Conservation (phyloP, 2,329 filamentous ascomycete species). For the Raffaelea deltoideospora region DNA sequence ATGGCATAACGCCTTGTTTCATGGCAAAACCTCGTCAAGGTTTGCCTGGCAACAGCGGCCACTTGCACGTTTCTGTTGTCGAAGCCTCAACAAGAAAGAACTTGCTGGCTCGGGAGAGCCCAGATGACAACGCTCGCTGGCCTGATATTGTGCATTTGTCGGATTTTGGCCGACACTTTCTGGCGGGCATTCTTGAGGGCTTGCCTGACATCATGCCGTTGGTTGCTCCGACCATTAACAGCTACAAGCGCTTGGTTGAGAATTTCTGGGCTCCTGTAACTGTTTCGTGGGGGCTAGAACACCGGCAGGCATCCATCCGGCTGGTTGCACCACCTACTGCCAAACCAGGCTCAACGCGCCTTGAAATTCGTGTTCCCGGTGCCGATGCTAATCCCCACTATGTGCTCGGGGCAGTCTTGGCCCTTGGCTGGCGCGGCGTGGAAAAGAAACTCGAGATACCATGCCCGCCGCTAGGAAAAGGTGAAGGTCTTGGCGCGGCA, state of each 20-base stretch:
- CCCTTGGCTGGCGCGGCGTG: conserved; percentile 77
- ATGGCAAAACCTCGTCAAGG: conserved; percentile 95
- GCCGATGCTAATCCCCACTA: conserved; percentile 84
- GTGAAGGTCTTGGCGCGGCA: conserved; percentile 61
- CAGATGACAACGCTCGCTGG: conserved; percentile 58
- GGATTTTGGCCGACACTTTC: conserved; percentile 80
- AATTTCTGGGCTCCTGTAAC: conserved; percentile 99
- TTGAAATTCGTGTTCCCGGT: conserved; percentile 88
- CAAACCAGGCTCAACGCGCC: conserved; percentile 72
- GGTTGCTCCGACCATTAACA: conserved; percentile 88
- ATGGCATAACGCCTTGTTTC: conserved; percentile 90
- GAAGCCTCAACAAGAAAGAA: conserved; percentile 71
- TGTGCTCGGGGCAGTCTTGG: conserved; percentile 75
- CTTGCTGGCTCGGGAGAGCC: conserved; percentile 57
- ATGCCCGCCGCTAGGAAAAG: conserved; percentile 70
- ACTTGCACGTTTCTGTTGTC: conserved; percentile 86
- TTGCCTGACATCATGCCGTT: conserved; percentile 93
- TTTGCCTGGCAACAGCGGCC: conserved; percentile 84
- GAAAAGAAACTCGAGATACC: conserved; percentile 81
- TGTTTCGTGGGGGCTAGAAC: conserved; percentile 92
- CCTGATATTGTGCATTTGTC: conserved; percentile 67
- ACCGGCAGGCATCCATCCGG: conserved; percentile 80
- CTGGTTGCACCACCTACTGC: conserved; percentile 79
- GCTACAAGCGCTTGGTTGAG: conserved; percentile 94
- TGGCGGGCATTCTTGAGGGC: conserved; percentile 78